Base-by-base conservation (phyloP, 2,329 filamentous ascomycete genomes). In the Nakataea oryzae region DNA sequence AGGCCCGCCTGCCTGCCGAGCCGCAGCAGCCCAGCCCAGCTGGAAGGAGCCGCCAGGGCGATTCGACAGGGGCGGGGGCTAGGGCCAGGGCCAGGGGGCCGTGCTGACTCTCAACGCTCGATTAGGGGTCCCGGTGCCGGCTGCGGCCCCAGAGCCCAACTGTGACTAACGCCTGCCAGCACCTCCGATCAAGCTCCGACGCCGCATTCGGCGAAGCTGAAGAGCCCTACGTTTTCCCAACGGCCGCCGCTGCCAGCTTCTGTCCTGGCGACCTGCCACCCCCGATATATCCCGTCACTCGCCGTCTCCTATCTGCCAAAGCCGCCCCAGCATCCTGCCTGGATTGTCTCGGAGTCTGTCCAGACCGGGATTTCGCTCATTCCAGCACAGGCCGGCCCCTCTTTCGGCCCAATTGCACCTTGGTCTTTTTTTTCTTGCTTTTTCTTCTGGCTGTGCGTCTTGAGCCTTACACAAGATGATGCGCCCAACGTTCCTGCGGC, bases 401-500 rank as follows among this genome's bases (percentile, higher is more conserved):
- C 1, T 28, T 14, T 29, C n/a, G 13, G 14, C 21, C 29, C 24
- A 41, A 58, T 58, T 32, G 7, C 57, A n/a, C 12, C n/a, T 58
- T 62, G 54, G 28, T 59, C 59, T 63, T 60, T 62, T 57, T 61
- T 58, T 61, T 60, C 55, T 24, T 12, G 11, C 21, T 50, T 56
- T 56, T 27, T 56, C 14, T 28, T 56, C 13, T 27, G 24, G 3
- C n/a, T 56, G 54, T 28, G 13, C 29, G 54, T 56, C 24, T 56
- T 26, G 6, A 12, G n/a, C n/a, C 56, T 3, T 14, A 50, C 8
- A 50, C 17, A 67, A 61, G 58, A 82, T 82, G 80, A 74, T 82
- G 65, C 77, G 77, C 63, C 76, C 75, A 68, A 70, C 79, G 62
- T 70, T 77, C 57, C 74, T 75, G 28, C 75, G 75, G 65, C 57